Evolutionary conservation across 805 yeast genomes (phyloP).

Genomic region (Wickerhamomyces bisporus): DNA sequence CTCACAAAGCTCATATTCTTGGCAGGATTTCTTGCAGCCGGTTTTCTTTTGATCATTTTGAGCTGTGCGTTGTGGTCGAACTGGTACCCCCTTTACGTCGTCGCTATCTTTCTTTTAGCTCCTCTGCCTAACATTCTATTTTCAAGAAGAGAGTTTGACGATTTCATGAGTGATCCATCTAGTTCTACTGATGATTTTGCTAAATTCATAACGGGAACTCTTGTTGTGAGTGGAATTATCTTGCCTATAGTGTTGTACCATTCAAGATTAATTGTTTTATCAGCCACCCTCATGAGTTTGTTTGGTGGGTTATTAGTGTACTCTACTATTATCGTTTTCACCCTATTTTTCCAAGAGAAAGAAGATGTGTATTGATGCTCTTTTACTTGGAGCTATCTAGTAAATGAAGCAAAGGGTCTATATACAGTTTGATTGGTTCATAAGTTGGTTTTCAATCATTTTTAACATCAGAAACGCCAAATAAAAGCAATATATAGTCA

Average conservation of each 20-base stretch:
- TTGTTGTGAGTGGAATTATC: constrained; percentile 69
- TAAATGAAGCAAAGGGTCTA: neutral
- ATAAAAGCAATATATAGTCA: too few species aligned
- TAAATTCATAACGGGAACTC: constrained; percentile 69
- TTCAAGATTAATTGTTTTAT: constrained; percentile 58
- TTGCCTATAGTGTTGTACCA: constrained; percentile 77
- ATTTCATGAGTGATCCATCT: constrained; percentile 56
- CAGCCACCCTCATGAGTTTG: constrained; percentile 73
- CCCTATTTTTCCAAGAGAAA: constrained; percentile 58
- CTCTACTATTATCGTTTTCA: constrained; percentile 76
- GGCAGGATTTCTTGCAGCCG: constrained; percentile 76
- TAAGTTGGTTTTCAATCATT: too few species aligned
- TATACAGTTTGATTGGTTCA: too few species aligned
- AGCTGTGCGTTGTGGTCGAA: constrained; percentile 86
- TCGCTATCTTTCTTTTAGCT: constrained; percentile 60
- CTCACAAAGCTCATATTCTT: constrained; percentile 73
- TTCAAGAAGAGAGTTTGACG: constrained; percentile 39
- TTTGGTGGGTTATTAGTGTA: constrained; percentile 82
- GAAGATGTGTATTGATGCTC: constrained; percentile 36
- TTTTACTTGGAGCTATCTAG: too few species aligned
- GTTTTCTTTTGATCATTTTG: constrained; percentile 80
- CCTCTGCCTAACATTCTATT: constrained; percentile 68
- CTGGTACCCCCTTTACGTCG: constrained; percentile 84
- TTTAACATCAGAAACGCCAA: too few species aligned
- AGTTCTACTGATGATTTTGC: constrained; percentile 67